Evolutionary conservation across 1,284 basidiomycete species (phyloP).

Genomic region (Cystobasidiaceae sp.): DNA sequence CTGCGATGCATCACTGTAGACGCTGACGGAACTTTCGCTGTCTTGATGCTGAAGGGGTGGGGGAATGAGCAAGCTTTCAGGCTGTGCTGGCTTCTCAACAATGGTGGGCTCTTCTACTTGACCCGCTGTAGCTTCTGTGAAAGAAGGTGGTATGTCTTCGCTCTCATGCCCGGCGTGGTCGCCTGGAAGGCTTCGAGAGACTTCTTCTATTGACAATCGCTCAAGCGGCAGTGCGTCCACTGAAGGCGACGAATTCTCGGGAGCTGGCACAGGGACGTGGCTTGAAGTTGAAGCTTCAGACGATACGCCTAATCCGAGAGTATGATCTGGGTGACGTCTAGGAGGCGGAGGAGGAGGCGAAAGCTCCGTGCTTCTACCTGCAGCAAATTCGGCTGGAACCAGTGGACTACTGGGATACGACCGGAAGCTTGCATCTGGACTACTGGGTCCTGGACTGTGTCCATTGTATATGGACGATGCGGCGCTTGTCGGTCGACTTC

Average conservation of each 20-base stretch:
- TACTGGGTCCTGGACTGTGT: not conserved
- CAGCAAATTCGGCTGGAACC: not conserved
- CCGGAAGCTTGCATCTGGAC: slow-evolving; percentile 5
- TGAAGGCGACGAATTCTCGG: no score
- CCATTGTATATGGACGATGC: slow-evolving; percentile 5
- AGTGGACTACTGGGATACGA: not conserved
- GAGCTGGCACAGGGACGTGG: no score
- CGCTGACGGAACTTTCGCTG: slow-evolving; percentile 4
- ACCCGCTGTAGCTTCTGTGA: no score
- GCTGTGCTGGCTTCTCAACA: not conserved
- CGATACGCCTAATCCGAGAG: not conserved
- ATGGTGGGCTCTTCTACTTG: no score
- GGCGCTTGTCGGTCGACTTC: slow-evolving; percentile 4
- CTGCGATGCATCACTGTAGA: not conserved
- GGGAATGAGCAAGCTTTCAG: not conserved
- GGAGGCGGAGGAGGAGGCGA: slow-evolving; percentile 11
- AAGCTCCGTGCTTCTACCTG: not conserved
- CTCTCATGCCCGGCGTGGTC: no score
- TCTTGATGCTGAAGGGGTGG: slow-evolving; percentile 6
- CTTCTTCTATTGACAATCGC: no score
- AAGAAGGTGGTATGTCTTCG: no score
- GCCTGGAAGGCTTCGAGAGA: no score
- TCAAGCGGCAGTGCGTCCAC: no score
- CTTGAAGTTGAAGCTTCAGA: not conserved
- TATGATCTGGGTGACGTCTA: not conserved